Conservation (phyloP, 1,284 basidiomycete species). For the Apiotrichum mycotoxinovorans region DNA sequence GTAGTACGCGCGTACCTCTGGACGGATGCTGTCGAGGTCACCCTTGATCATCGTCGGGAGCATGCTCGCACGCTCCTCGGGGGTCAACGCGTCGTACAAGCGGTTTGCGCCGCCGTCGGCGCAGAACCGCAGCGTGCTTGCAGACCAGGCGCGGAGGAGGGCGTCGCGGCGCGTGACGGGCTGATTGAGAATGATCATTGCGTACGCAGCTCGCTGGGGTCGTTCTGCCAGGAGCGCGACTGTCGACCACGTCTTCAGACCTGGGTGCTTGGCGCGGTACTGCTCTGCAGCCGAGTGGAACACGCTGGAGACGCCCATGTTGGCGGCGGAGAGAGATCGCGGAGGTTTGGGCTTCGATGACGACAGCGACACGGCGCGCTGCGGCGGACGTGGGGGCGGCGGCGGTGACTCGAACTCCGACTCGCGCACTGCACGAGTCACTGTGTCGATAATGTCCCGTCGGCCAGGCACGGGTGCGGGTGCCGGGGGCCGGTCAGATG, state of each 20-base stretch:
- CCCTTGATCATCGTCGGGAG: constrained; percentile 85
- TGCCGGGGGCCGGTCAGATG: no score
- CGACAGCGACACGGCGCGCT: constrained; percentile 1
- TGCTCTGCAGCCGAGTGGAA: constrained; percentile 9
- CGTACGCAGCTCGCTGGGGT: constrained; percentile 38
- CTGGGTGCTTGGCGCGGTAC: constrained; percentile 11
- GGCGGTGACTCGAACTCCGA: constrained; percentile 6
- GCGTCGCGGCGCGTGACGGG: constrained; percentile 64
- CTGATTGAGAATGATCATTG: constrained; percentile 83
- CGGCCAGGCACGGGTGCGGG: not conserved
- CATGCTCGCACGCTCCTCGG: constrained; percentile 49
- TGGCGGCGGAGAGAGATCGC: not conserved
- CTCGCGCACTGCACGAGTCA: constrained; percentile 16
- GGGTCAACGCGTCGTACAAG: constrained; percentile 63
- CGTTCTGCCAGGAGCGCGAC: constrained; percentile 6
- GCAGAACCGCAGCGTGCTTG: constrained; percentile 58
- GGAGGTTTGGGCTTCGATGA: not conserved
- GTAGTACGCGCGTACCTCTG: constrained; percentile 71
- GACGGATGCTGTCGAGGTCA: constrained; percentile 82
- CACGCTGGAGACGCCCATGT: not conserved
- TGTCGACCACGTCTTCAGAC: constrained; percentile 13
- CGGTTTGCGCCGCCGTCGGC: constrained; percentile 95
- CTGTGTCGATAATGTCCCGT: constrained; percentile 15
- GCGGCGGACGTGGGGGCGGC: constrained; percentile 13
- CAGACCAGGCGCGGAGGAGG: constrained; percentile 66